A percentile compares a stretch with the other conserved stretches of the same genome.
Conservation (phyloP, 1,139 yeast species). For the Maudiozyma humilis region DNA sequence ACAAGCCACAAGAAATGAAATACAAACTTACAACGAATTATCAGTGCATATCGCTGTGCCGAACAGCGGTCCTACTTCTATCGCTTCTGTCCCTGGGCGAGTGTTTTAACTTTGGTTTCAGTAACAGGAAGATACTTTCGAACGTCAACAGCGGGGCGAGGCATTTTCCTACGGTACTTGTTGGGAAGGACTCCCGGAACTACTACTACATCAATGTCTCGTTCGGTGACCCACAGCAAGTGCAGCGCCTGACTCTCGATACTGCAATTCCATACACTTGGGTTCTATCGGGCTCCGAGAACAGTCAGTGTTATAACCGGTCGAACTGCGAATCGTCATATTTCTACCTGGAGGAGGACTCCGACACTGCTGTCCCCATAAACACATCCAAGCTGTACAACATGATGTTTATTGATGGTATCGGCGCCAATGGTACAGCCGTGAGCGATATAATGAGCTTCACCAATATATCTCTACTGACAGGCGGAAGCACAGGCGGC, state of each 20-base stretch:
- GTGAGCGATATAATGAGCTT: slow-evolving; percentile 20
- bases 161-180: slow-evolving; percentile 5
- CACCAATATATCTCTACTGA: slow-evolving; percentile 6
- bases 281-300: slow-evolving; percentile 31
- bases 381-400: slow-evolving; percentile 9
- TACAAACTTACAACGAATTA: too few species aligned
- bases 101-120: slow-evolving; percentile 1
- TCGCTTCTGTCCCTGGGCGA: not conserved
- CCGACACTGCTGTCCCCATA: slow-evolving; percentile 14
- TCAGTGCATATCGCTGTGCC: not conserved
- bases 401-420: slow-evolving; percentile 20
- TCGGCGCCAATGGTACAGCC: slow-evolving; percentile 19
- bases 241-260: slow-evolving; percentile 34
- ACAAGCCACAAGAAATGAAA: too few species aligned
- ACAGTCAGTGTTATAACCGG: slow-evolving; percentile 20
- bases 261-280: slow-evolving; percentile 38
- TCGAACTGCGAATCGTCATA: slow-evolving; percentile 14
- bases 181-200: slow-evolving; percentile 20
- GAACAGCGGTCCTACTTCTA: not conserved
- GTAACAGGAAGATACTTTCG: not conserved
- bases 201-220: slow-evolving; percentile 32
- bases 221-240: slow-evolving; percentile 35
- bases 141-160: not conserved
- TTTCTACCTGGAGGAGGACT: slow-evolving; percentile 14
- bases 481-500: not conserved